Evolutionary conservation across 2,329 filamentous ascomycete genomes (phyloP).

Genomic region (Talaromyces amestolkiae): DNA sequence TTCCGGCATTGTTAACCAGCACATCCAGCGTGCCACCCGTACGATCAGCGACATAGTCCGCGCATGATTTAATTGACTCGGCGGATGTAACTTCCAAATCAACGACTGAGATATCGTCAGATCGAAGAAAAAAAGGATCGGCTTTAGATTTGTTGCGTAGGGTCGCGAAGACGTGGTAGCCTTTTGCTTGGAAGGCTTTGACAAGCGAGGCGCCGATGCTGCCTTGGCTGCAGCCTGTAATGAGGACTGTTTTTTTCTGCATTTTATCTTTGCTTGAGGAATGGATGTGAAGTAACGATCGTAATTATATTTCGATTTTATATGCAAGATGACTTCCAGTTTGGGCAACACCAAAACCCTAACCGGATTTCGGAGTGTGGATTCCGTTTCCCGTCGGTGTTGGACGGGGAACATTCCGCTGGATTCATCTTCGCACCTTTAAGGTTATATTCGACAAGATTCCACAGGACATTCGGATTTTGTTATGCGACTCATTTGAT

Average conservation of each 20-base stretch:
- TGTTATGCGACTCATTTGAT: neutral
- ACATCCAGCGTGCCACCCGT: conserved; percentile 5
- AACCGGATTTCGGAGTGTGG: neutral
- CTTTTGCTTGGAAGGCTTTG: conserved; percentile 4
- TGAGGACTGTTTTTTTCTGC: conserved; percentile 5
- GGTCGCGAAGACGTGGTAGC: conserved; percentile 45
- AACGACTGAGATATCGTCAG: neutral
- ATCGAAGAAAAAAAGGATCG: neutral
- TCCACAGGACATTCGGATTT: neutral
- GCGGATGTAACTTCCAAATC: neutral
- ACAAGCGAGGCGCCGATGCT: conserved; percentile 9
- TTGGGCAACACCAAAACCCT: neutral
- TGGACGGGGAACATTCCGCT: neutral
- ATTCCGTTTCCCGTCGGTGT: neutral
- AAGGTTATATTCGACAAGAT: neutral
- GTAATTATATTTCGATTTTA: neutral
- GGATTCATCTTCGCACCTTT: neutral
- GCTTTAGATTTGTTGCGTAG: conserved; percentile 36
- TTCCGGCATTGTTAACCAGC: conserved; percentile 15
- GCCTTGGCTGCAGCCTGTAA: conserved; percentile 15
- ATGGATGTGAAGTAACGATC: too few relatives aligned
- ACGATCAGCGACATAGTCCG: neutral
- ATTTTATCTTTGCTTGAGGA: neutral
- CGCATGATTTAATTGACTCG: conserved; percentile 23
- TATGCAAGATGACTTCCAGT: neutral